Base-by-base conservation (phyloP, 306 rosid species). In the Acmispon strigosus region DNA sequence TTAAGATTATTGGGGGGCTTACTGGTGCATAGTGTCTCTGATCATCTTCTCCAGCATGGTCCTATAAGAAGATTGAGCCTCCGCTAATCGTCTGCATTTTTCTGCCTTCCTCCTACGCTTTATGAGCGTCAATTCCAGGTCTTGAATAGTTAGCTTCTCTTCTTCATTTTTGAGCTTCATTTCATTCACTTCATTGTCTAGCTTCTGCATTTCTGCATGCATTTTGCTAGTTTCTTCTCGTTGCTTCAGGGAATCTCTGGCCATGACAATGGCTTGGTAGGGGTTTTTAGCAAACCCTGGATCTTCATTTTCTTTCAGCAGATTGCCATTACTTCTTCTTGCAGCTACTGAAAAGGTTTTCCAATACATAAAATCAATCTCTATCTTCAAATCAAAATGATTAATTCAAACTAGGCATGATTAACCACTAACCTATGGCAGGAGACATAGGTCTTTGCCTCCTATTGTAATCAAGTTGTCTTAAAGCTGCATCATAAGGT, bases 1-100 rank as follows among this genome's bases (percentile, higher is more conserved):
- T 17, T 27, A 42, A 44, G 43, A 68, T 19, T 41, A 52, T 6
- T 17, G 60, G 32, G 60, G 32, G 52, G 76, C 94, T 87, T 87
- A 95, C 97, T 95, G 96, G 89, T 91, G 99, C 96, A 91, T 95
- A 45, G 96, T 74, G 78, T 95, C 99, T 77, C 96, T 84, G 62
- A 95, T 89, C 99, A 95, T 95, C 89, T 89, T 95, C 86, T 95
- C 97, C 10, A 95, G 89, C 85, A 83, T 89, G 27, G 81, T 86
- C 65, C 85, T 86, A 39, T 95, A 89, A 41, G 96, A 95, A 24
- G 92, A 86, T 73, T 95, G 97, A 43, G 99, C 88, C 88, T 95
- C 97, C 0, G 99, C 90, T 41, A 95, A 67, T 15, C 92, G 81
- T 82, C 97, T 78, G 83, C 92, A 87, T 57, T 91, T 95, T 75